These are phyloP conservation scores for Glycine soja DNA, from an alignment of 306 rosid species.

Conservation along the genomic window DNA sequence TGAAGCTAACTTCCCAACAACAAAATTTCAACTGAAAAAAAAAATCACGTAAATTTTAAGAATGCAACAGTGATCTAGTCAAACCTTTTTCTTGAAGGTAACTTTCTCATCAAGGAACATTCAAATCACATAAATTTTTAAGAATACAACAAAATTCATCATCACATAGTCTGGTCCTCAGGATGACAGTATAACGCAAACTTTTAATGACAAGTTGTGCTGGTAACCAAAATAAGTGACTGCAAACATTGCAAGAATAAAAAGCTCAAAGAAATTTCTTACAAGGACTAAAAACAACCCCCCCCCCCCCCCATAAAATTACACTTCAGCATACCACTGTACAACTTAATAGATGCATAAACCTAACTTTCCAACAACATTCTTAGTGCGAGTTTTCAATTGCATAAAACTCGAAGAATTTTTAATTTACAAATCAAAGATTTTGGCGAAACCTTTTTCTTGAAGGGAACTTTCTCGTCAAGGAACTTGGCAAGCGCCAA, in stretches of 20 bases:
- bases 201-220: no score
- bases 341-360: not conserved
- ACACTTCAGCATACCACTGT: not conserved
- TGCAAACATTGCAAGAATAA: not conserved
- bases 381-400: not conserved
- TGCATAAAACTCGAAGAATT: not conserved
- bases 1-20: not conserved
- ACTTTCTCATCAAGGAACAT: not conserved
- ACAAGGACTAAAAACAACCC: not conserved
- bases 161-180: not conserved
- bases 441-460: constrained; percentile 68
- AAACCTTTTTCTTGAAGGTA: not conserved
- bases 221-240: no score
- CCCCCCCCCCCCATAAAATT: no score
- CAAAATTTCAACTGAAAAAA: not conserved
- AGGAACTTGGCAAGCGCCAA: constrained; percentile 48
- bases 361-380: not conserved
- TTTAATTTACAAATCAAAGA: not conserved
- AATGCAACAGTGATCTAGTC: not conserved
- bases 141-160: not conserved
- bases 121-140: not conserved
- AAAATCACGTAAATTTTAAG: not conserved
- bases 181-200: not conserved
- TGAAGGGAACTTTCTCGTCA: constrained; percentile 71
- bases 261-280: not conserved